Conservation (phyloP, 768 basidiomycete species). For the Scleroderma bovista region DNA sequence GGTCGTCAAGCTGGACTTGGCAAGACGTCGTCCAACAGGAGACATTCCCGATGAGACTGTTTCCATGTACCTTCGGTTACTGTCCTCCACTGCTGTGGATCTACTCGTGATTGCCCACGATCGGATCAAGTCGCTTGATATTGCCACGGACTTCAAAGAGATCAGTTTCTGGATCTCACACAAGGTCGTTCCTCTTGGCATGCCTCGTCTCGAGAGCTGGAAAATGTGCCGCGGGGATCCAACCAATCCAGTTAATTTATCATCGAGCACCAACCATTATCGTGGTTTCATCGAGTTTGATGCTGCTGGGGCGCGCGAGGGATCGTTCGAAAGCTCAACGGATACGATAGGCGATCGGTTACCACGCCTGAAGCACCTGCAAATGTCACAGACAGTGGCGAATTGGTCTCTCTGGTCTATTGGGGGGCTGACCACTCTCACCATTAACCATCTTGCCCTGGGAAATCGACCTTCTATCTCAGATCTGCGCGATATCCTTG, state of each 20-base stretch:
- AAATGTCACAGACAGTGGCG: not conserved
- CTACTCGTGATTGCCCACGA: not conserved
- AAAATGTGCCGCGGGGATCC: not conserved
- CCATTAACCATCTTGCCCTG: conserved; percentile 2
- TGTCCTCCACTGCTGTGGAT: not conserved
- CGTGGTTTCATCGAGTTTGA: not conserved
- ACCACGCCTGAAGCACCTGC: not conserved
- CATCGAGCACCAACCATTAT: too few relatives aligned
- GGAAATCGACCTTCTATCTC: not conserved
- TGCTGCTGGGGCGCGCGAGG: not conserved
- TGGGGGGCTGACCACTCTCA: conserved; percentile 2
- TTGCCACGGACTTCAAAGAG: not conserved
- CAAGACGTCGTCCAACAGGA: too few relatives aligned
- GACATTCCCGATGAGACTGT: not conserved
- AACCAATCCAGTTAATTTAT: not conserved
- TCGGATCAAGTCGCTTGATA: conserved; percentile 3
- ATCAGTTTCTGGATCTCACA: not conserved
- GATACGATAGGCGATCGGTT: not conserved
- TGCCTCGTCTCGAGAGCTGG: conserved; percentile 5
- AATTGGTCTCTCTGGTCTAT: conserved; percentile 5
- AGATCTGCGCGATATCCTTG: not conserved
- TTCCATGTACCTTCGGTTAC: not conserved
- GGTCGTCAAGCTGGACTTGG: conserved; percentile 2
- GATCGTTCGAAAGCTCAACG: not conserved
- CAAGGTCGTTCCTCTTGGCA: not conserved